Evolutionary conservation across 2,329 filamentous ascomycete genomes (phyloP).

Genomic region (Colletotrichum ledebouriae): DNA sequence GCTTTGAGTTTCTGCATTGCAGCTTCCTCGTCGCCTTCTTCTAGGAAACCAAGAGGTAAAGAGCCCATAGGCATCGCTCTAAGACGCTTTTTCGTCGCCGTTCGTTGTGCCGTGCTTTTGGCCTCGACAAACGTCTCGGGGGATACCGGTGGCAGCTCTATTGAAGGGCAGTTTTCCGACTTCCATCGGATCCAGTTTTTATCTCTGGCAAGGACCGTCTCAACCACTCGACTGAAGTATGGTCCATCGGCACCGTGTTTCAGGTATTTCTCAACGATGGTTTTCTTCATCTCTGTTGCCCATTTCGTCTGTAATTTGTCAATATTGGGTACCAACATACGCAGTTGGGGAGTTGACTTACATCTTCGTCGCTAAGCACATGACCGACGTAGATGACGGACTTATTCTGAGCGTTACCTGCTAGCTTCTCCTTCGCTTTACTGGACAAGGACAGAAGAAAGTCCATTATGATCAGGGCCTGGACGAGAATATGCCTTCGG

Average conservation of each 20-base stretch:
- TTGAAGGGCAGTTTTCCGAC: conserved; percentile 89
- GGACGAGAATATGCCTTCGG: conserved; percentile 92
- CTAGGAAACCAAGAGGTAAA: conserved; percentile 83
- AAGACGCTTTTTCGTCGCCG: conserved; percentile 78
- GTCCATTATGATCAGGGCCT: conserved; percentile 93
- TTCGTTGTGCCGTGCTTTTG: conserved; percentile 73
- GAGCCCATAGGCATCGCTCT: conserved; percentile 78
- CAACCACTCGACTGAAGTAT: conserved; percentile 96
- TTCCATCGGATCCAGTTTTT: conserved; percentile 99
- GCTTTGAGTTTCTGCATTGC: conserved; percentile 79
- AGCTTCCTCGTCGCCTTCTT: conserved; percentile 69
- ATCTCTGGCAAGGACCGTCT: conserved; percentile 93
- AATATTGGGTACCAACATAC: not conserved
- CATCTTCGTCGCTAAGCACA: conserved; percentile 84
- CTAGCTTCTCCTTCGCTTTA: conserved; percentile 83
- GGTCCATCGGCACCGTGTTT: conserved; percentile 85
- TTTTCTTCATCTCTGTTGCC: conserved; percentile 81
- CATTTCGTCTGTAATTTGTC: conserved; percentile 76
- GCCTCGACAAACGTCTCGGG: conserved; percentile 78
- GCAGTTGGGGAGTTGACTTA: conserved; percentile 59
- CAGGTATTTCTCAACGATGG: conserved; percentile 85
- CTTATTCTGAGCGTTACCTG: conserved; percentile 79
- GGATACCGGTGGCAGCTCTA: conserved; percentile 80
- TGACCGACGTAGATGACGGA: conserved; percentile 87
- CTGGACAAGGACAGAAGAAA: conserved; percentile 93